Evolutionary conservation across 306 rosid species (phyloP).

Genomic region (Arachis stenosperma): DNA sequence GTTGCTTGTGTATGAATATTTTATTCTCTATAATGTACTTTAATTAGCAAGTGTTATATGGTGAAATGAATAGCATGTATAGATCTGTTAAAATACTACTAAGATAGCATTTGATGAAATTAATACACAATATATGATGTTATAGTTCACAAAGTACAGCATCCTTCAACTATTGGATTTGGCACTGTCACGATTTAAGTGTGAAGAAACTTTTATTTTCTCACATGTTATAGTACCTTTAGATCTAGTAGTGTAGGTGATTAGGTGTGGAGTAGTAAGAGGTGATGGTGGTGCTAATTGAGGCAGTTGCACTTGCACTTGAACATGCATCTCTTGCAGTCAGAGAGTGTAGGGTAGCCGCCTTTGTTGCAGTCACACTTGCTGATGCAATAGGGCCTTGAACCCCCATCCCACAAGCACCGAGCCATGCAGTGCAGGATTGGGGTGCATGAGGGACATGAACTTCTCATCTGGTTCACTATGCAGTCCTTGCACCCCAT

Average conservation of each 20-base stretch:
- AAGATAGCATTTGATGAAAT: background rate
- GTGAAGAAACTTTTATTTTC: too few species aligned
- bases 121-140: background rate
- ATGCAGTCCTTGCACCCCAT: constrained; percentile 60
- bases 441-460: constrained; percentile 64
- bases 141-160: constrained; percentile 17
- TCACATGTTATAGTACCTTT: background rate
- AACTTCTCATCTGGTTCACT: constrained; percentile 53
- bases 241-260: background rate
- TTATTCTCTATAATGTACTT: background rate
- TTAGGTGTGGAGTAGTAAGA: background rate
- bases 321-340: constrained; percentile 80
- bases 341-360: constrained; percentile 57
- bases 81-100: too few species aligned
- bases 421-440: constrained; percentile 81
- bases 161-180: constrained; percentile 30
- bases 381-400: constrained; percentile 52
- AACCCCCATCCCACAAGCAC: constrained; percentile 76
- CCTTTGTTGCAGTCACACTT: constrained; percentile 55
- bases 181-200: background rate
- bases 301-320: constrained; percentile 80
- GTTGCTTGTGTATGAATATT: too few species aligned
- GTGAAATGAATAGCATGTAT: background rate
- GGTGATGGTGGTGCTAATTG: constrained; percentile 20
- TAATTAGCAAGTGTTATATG: background rate